These are phyloP conservation scores for Kalmusia sp. DNA, from an alignment of 2,329 filamentous ascomycete genomes.

Conservation along the genomic window DNA sequence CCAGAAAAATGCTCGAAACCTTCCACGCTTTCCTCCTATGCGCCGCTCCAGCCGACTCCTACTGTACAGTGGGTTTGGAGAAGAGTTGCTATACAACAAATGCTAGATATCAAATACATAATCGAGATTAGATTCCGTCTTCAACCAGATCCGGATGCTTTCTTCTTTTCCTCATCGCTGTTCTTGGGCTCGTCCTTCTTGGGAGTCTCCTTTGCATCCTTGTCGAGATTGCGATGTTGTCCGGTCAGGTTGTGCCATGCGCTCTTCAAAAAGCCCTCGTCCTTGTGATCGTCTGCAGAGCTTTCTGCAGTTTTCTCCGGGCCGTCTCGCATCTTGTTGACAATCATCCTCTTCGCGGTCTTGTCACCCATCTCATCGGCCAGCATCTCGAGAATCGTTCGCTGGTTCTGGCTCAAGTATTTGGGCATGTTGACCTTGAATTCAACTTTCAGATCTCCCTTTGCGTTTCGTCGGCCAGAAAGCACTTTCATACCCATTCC, in stretches of 20 bases:
- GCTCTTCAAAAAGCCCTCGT: slow-evolving; percentile 90
- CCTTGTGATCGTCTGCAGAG: slow-evolving; percentile 62
- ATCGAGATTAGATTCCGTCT: not conserved
- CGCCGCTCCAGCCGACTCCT: slow-evolving; percentile 19
- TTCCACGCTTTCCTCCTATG: slow-evolving; percentile 21
- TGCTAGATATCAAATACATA: not conserved
- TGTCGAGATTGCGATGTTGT: slow-evolving; percentile 55
- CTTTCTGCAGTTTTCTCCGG: slow-evolving; percentile 24
- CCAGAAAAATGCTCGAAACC: slow-evolving; percentile 39
- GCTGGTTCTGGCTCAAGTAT: slow-evolving; percentile 88
- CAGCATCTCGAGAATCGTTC: slow-evolving; percentile 92
- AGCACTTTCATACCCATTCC: slow-evolving; percentile 96
- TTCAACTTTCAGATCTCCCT: slow-evolving; percentile 88
- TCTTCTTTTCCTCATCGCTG: slow-evolving; percentile 35
- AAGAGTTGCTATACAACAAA: slow-evolving; percentile 25
- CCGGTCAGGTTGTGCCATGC: slow-evolving; percentile 94
- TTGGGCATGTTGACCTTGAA: slow-evolving; percentile 97
- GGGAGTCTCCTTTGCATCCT: slow-evolving; percentile 25
- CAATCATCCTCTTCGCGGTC: slow-evolving; percentile 91
- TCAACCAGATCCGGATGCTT: slow-evolving; percentile 44
- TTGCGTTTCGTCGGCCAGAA: slow-evolving; percentile 65
- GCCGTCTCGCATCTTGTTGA: slow-evolving; percentile 63
- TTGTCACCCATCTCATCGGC: slow-evolving; percentile 96
- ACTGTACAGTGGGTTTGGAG: slow-evolving; percentile 15
- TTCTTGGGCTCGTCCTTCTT: slow-evolving; percentile 38